Evolutionary conservation across 805 yeast species (phyloP), one percentile per base, ranked within the genome.

Genomic region (Wickerhamiella cacticola): DNA sequence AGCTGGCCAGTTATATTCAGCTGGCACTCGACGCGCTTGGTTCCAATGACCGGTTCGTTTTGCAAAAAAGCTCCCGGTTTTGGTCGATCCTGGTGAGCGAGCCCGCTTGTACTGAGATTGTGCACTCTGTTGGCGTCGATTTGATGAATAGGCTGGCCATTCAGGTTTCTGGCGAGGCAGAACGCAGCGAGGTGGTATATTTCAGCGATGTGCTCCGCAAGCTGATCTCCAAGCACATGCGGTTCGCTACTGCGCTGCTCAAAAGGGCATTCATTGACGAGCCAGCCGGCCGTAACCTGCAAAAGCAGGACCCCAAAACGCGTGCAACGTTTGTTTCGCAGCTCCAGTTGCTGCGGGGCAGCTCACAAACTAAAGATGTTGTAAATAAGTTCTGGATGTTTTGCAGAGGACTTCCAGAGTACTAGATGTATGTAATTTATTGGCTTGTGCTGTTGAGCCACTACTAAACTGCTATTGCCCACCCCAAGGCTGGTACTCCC

Each of bases 21-120:
- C 63, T 71, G 48, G 67, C 69, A 1, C 52, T 76, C 10, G 54
- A 60, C 4, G 68, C 71, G 3, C 61, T 79, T 21, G 52, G 55
- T 4, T 67, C 74, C 0, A 64, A 66, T n/a, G 86, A 81, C 56
- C 63, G 76, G 26, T 73, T 76, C 52, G 71, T 79, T 1, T 56
- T 80, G 22, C 72, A 73, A 51, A 66, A 80, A 1, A 63, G 73
- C 0, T 68, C 71, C 45, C 63, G 66, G 42, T 78, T 81, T 53
- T 80, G 87, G 86, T 64, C 64, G 2, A 60, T 62, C 25, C 54
- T 78, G 5, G 56, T 78, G 6, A 57, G 53, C 3, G 33, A 41
- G 15, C 25, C 40, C 5, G 40, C 12, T 22, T 28, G 49, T 22
- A 16, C 51, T 50, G 54, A 33, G 54, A 52, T 50, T 58, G 23